Base-by-base conservation (phyloP, 345 rosid genomes). In the Eucalyptus tenuipes region DNA sequence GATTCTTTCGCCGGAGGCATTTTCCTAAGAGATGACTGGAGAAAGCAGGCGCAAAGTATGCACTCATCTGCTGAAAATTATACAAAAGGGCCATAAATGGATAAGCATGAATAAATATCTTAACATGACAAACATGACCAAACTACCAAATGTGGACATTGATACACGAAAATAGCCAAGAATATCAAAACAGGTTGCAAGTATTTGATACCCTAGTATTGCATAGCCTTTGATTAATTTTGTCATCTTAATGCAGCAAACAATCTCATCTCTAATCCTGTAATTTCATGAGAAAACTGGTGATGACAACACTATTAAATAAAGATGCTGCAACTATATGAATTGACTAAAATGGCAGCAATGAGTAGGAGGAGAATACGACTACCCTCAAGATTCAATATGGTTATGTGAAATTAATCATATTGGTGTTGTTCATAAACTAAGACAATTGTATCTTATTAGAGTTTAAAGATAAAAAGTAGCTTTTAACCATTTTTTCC, bases 31-130 rank as follows among this genome's bases (percentile, higher is more conserved):
- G 94, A 92, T 95, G 94, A 93, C 99, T 91, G 91, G 94, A 97
- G 93, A 96, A 95, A 15, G 98, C 99, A 29, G 98, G 99, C 31
- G 99, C 98, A 93, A 92, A 95, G 80, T 98, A 97, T 89, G 97
- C 98, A 92, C 99, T 98, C 99, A 97, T 97, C 99, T 98, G 93
- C 87, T 86, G 64, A 81, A 88, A 31, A 47, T 89, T 47, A 45
- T 57, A 49, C 82, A 17, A 61, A 88, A 71, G 40, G 15, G 29
- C n/a, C 27, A 18, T 40, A 87, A 82, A 47, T 44, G 52, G 15
- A 50, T 50, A 89, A 53, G 68, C 25, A 31, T 27, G 6, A 42
- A 42, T 42, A 61, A 12, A 59, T 57, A 53, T 17, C 68, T 13
- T 8, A 44, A 57, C 31, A 44, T 86, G 55, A 29, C 40, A 89